Evolutionary conservation across 148 eudicot genomes (phyloP), one percentile per base, ranked within the genome.

Genomic region (Fagopyrum tataricum): DNA sequence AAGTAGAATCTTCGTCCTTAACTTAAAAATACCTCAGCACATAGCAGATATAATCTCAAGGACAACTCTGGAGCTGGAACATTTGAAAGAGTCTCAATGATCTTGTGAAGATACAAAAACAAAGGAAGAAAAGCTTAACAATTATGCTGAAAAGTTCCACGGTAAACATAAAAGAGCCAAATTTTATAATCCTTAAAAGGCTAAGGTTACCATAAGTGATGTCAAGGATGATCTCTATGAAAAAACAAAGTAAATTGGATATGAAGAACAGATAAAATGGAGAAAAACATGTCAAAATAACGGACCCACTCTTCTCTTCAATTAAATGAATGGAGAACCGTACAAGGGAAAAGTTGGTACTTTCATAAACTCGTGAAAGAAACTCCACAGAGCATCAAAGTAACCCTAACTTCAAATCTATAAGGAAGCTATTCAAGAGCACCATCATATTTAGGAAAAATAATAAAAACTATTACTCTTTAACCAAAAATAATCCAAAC

Each of bases 11-110:
- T 66, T 55, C 13, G 51, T 39, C 17, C 14, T 4, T 31, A 67
- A 31, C 4, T 11, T 49, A 64, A 18, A 41, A 37, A 21, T 84
- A 95, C 99, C 99, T 95, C 99, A 42, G 99, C 99, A 78, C 99
- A 95, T 76, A 91, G 85, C 75, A 95, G 79, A 83, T 95, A 95
- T 66, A 95, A 79, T 75, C 90, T 85, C 44, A 95, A 77, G 52
- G 97, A 91, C 39, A 95, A 92, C 82, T 90, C 99, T 66, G 99
- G 91, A 64, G 87, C 97, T 52, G 99, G 94, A 76, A 90, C 83
- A 67, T 73, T 81, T 82, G 89, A 86, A 79, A 95, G 83, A 71
- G 86, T 86, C 84, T 95, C 99, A 70, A 95, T 87, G 61, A 82
- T 90, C 99, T 95, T 91, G 56, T 20, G 10, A 18, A 70, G 48